Evolutionary conservation across 2,329 filamentous ascomycete genomes (phyloP).

Genomic region (Epicoccum nigrum): DNA sequence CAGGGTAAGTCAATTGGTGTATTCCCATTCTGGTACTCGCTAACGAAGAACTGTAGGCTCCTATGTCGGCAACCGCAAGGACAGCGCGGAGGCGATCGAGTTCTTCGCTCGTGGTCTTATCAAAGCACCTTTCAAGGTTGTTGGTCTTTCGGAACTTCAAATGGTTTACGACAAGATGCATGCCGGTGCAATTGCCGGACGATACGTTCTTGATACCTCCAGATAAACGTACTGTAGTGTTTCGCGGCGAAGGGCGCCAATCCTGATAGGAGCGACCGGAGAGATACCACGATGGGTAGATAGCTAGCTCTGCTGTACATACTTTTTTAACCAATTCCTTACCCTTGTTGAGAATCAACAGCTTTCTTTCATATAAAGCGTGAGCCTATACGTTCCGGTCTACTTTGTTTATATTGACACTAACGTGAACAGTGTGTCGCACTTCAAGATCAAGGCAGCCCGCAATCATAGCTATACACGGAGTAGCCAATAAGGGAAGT

Average conservation of each 20-base stretch:
- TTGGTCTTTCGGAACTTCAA: conserved; percentile 79
- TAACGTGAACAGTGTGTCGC: too few species aligned
- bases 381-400: too few species aligned
- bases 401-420: too few species aligned
- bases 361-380: too few species aligned
- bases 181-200: conserved; percentile 73
- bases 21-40: neutral
- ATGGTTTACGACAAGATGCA: conserved; percentile 76
- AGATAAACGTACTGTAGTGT: conserved; percentile 28
- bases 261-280: conserved; percentile 8
- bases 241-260: neutral
- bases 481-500: too few species aligned
- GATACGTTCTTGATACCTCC: conserved; percentile 76
- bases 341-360: neutral
- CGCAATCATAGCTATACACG: too few species aligned
- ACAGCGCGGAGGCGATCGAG: conserved; percentile 86
- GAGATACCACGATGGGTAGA: conserved; percentile 4
- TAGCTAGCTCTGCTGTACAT: conserved; percentile 16
- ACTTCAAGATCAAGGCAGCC: too few species aligned
- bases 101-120: conserved; percentile 86
- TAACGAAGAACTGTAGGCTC: conserved; percentile 13
- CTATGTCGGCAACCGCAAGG: conserved; percentile 91
- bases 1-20: conserved; percentile 51
- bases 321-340: neutral
- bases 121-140: conserved; percentile 83